phyloP scores from a whole-genome alignment of 805 yeast species.

The Hanseniaspora valbyensis region DNA sequence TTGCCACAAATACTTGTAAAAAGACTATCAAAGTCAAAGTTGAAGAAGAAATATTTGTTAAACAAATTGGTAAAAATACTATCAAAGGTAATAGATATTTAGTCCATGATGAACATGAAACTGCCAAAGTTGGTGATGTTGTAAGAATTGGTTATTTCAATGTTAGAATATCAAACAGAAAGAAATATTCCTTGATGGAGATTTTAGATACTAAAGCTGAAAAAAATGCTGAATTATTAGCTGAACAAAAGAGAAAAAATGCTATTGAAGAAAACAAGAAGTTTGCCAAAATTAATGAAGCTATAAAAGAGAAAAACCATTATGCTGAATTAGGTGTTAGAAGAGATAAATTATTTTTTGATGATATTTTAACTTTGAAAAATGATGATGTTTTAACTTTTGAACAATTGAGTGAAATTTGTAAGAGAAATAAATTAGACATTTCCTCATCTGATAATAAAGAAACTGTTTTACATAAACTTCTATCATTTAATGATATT shows the following conservation, averaged over 20 bases:
- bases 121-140: constrained; percentile 89
- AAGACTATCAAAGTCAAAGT: constrained; percentile 92
- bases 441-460: constrained; percentile 13
- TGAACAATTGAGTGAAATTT: constrained; percentile 44
- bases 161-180: constrained; percentile 43
- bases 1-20: constrained; percentile 36
- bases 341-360: background rate
- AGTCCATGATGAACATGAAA: constrained; percentile 87
- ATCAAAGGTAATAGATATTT: constrained; percentile 69
- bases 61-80: constrained; percentile 60
- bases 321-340: constrained; percentile 15
- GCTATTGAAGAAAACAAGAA: constrained; percentile 52
- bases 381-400: constrained; percentile 39
- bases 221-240: constrained; percentile 71
- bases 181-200: constrained; percentile 85
- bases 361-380: background rate
- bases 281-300: constrained; percentile 43
- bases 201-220: constrained; percentile 83
- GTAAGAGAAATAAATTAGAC: constrained; percentile 22
- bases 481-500: background rate
- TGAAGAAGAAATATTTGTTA: constrained; percentile 62
- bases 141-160: constrained; percentile 82
- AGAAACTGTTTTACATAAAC: background rate
- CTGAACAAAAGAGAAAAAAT: constrained; percentile 59
- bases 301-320: constrained; percentile 32